Evolutionary conservation across 768 basidiomycete genomes (phyloP).

Genomic region (Phanerochaete sordida): DNA sequence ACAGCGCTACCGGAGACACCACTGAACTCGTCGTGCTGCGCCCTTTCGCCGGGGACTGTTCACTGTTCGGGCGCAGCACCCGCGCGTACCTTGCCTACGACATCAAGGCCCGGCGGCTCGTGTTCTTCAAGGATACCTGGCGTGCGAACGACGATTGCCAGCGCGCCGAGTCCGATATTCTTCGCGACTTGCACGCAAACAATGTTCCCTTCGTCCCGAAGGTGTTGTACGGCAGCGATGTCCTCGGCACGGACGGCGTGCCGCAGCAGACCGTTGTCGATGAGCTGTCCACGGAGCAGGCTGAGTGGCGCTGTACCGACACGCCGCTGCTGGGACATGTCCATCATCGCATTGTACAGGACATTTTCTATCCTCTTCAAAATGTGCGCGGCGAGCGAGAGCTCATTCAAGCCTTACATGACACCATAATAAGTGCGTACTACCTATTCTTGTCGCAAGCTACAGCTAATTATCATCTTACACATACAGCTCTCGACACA

Average conservation of each 20-base stretch:
- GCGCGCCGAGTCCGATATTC: not conserved
- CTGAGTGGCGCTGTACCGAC: not conserved
- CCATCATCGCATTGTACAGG: slow-evolving; percentile 8
- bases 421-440: slow-evolving; percentile 3
- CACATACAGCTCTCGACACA: not conserved
- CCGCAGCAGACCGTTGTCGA: not conserved
- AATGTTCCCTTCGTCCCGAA: not conserved
- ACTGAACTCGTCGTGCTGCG: not conserved
- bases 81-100: not conserved
- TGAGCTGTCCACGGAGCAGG: not conserved
- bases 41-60: not conserved
- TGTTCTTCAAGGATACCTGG: slow-evolving; percentile 10
- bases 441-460: too few species aligned
- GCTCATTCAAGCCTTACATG: not conserved
- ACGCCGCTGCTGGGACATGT: not conserved
- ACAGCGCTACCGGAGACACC: not conserved
- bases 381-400: not conserved
- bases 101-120: not conserved
- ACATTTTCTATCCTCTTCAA: not conserved
- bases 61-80: not conserved
- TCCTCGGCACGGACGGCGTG: not conserved
- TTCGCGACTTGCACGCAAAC: not conserved
- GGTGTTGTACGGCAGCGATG: slow-evolving; percentile 1
- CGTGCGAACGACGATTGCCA: not conserved
- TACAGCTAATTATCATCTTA: too few species aligned